Conservation (phyloP, 306 rosid genomes). For the Gastrolobium bilobum region DNA sequence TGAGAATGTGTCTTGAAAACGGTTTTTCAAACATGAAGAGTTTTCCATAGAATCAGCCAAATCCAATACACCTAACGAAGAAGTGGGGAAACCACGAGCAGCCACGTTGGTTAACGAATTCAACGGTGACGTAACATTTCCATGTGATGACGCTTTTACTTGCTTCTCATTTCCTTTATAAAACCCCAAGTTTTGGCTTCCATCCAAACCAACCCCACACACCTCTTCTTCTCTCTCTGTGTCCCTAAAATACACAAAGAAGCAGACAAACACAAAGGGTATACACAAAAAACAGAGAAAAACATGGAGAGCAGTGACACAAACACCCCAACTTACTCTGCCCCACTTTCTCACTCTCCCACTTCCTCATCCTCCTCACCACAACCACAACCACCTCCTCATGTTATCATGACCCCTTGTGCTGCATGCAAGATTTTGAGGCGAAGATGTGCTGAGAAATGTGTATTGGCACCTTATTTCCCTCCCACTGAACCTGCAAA, state of each 20-base stretch:
- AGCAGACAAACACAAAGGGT: slow-evolving; percentile 25
- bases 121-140: slow-evolving; percentile 55
- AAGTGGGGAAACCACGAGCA: slow-evolving; percentile 49
- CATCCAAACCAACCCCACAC: slow-evolving; percentile 46
- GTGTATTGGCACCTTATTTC: slow-evolving; percentile 91
- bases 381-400: slow-evolving; percentile 23
- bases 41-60: slow-evolving; percentile 57
- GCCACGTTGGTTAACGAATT: slow-evolving; percentile 53
- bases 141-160: slow-evolving; percentile 17
- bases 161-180: slow-evolving; percentile 44
- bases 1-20: slow-evolving; percentile 10
- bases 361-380: slow-evolving; percentile 54
- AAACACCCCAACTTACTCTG: slow-evolving; percentile 52
- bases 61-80: slow-evolving; percentile 62
- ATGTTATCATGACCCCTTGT: slow-evolving; percentile 76
- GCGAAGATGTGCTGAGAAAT: slow-evolving; percentile 83
- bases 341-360: slow-evolving; percentile 53
- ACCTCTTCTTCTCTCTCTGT: neutral
- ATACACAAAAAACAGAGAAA: neutral
- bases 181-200: slow-evolving; percentile 25
- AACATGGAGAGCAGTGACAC: slow-evolving; percentile 65
- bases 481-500: slow-evolving; percentile 94
- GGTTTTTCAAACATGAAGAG: slow-evolving; percentile 53
- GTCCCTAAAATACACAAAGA: slow-evolving; percentile 17
- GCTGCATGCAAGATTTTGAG: slow-evolving; percentile 96